Conservation (phyloP, 2,329 filamentous ascomycete species). For the Arthrobotrys musiformis region DNA sequence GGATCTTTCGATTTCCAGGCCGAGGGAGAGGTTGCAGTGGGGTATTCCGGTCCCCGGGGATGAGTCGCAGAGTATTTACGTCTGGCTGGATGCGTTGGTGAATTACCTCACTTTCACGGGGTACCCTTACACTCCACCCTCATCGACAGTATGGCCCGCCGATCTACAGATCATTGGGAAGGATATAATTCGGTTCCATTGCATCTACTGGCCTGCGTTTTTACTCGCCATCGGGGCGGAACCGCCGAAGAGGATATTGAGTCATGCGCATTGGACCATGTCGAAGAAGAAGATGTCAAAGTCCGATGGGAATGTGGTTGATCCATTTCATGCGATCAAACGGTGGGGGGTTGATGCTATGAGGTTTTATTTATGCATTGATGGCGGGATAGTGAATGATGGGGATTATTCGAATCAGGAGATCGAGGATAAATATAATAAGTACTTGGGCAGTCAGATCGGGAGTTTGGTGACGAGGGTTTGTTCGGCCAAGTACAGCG, state of each 20-base stretch:
- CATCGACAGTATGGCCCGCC: slow-evolving; percentile 81
- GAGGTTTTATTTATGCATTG: slow-evolving; percentile 86
- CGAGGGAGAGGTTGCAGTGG: slow-evolving; percentile 80
- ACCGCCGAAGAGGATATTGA: slow-evolving; percentile 80
- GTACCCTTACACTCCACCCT: slow-evolving; percentile 76
- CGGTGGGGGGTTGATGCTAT: slow-evolving; percentile 87
- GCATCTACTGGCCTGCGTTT: slow-evolving; percentile 97
- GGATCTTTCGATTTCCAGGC: slow-evolving; percentile 90
- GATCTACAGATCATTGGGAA: slow-evolving; percentile 94
- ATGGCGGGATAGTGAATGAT: slow-evolving; percentile 80
- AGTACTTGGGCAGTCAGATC: slow-evolving; percentile 78
- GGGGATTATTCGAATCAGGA: slow-evolving; percentile 77
- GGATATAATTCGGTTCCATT: slow-evolving; percentile 95
- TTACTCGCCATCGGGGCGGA: slow-evolving; percentile 87
- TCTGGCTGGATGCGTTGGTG: slow-evolving; percentile 95
- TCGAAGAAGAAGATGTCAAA: slow-evolving; percentile 95
- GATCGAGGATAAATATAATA: slow-evolving; percentile 81
- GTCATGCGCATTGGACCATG: slow-evolving; percentile 96
- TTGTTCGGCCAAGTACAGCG: slow-evolving; percentile 59
- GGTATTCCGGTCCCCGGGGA: slow-evolving; percentile 90
- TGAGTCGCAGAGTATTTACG: slow-evolving; percentile 88
- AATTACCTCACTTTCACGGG: slow-evolving; percentile 92
- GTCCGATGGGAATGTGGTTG: slow-evolving; percentile 91
- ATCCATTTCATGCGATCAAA: slow-evolving; percentile 89
- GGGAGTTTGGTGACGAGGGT: slow-evolving; percentile 83